Base-by-base conservation (phyloP, 176 grass and related monocot species). In the Alloteropsis semialata region DNA sequence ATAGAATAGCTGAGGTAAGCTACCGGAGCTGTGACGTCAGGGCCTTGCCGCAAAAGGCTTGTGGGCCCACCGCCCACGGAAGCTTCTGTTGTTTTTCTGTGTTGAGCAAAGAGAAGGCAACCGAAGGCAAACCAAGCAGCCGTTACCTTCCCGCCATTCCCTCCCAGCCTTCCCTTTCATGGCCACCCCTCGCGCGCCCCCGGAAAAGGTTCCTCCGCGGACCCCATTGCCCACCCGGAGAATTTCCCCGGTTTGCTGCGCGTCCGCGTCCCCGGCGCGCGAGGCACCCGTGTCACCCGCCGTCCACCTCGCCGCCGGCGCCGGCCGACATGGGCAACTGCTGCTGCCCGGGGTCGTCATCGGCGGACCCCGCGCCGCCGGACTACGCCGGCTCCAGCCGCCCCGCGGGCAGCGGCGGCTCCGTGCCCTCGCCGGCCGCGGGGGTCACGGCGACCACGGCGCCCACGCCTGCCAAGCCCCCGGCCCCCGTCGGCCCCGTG, bases 71-170 rank as follows among this genome's bases (percentile, higher is more conserved):
- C n/a, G 6, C 8, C 55, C n/a, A 58, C 75, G 42, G 34, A 24
- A 61, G 75, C 49, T 37, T 80, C 76, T 14, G 76, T 80, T 75
- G 48, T 75, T 50, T 88, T 79, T 66, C 75, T 39, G 18, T 34
- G 39, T 65, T 51, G 17, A 27, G 71, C 55, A 60, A 87, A 81
- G 77, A 51, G 15, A 29, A 38, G 5, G 48, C 61, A 53, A 69
- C 18, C 24, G n/a, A 84, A 80, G 32, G 30, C 50, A 67, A 72
- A 72, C 3, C 45, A 44, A 60, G 43, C 72, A 79, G 84, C 51
- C 65, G 81, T 85, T 87, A 25, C 66, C 36, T 78, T 85, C 85
- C 93, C 93, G 87, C 90, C 84, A 86, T 88, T 86, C 54, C 84
- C 93, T 92, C 93, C 62, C 57, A 32, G 44, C 90, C 93, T 69